Evolutionary conservation across 805 yeast species (phyloP), one percentile per base, ranked within the genome.

Genomic region (Ogataea saltuana): DNA sequence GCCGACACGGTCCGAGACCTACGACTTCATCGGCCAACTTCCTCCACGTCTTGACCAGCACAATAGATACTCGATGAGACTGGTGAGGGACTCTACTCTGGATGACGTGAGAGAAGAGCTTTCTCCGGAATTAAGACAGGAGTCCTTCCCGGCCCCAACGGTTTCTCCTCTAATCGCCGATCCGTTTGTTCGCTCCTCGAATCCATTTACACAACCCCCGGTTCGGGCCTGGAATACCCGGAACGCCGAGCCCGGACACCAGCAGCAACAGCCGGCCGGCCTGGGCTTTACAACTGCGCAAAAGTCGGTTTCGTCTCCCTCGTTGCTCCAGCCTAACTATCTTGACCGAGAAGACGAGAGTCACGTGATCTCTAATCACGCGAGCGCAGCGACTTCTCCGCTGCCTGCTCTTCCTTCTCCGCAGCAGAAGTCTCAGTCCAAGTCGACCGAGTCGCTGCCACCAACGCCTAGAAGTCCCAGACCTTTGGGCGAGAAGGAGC

Each of bases 51-150:
- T 4, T 13, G 25, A 11, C 5, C 17, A 12, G 9, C 27, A 12
- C 7, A 36, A 11, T 17, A 32, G 13, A 11, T 49, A 38, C 26
- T 61, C 65, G 20, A 61, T 62, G 52, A 44, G 63, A 30, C 33
- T 55, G 23, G 56, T 55, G 11, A 39, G 46, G 32, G 56, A 55
- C 32, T 36, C 52, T 3, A 39, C 50, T 2, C 42, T 31, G 2
- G 56, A 52, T 19, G 53, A 50, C 18, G 44, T 47, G 9, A 25
- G 22, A 8, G 42, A 45, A 9, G 33, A 37, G 5, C 19, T 23
- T 2, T 39, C 53, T 3, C 45, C 51, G 6, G 32, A 34, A 9
- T 17, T 41, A 18, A 20, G 32, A 7, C 42, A 42, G 27, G 33
- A 39, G 1, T 23, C 29, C 1, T 47, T 39, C 23, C 41, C 51